Evolutionary conservation across 306 rosid species (phyloP), one percentile per base, ranked within the genome.

Genomic region (Cicer cuneatum): DNA sequence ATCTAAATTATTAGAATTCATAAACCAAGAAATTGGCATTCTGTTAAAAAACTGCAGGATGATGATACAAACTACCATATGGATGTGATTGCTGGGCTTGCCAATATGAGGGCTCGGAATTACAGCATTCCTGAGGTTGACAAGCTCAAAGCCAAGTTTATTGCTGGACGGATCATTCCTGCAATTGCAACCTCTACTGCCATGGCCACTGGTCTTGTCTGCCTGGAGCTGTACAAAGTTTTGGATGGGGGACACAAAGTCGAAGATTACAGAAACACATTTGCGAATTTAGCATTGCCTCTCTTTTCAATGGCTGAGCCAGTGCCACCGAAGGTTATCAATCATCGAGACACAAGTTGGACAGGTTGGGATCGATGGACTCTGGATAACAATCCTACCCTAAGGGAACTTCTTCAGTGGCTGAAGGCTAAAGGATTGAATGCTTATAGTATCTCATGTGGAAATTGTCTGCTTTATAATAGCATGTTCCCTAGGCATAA

Each of bases 351-450:
- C 18, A 75, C 82, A 91, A 91, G 82, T 71, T 94, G 97, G 98
- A 94, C 98, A n/a, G 90, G 89, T 49, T 94, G 98, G 98, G 98
- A 94, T 75, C 82, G 97, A 85, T 94, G 98, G 98, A 81, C 85
- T 64, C 54, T 94, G 45, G 74, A 46, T 51, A 90, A 77, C 66
- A 86, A 91, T 82, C 98, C 97, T 10, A 94, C 98, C 21, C 89
- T 94, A 1, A 84, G 87, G 89, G 85, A 86, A 15, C 89, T 94
- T 71, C 64, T 91, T 2, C 78, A 88, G 0, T 94, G 97, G 98
- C 82, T 94, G 53, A 80, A 85, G 81, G 81, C 75, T 10, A 91
- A 87, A 45, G 96, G 97, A n/a, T 77, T 94, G 71, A 83, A 77
- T 72, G 96, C 95, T 8, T 91, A 89, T 21, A 91, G 96, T 83